These are phyloP conservation scores for Strigomonas galati DNA, from an alignment of 208 protist genomes.

Conservation along the genomic window DNA sequence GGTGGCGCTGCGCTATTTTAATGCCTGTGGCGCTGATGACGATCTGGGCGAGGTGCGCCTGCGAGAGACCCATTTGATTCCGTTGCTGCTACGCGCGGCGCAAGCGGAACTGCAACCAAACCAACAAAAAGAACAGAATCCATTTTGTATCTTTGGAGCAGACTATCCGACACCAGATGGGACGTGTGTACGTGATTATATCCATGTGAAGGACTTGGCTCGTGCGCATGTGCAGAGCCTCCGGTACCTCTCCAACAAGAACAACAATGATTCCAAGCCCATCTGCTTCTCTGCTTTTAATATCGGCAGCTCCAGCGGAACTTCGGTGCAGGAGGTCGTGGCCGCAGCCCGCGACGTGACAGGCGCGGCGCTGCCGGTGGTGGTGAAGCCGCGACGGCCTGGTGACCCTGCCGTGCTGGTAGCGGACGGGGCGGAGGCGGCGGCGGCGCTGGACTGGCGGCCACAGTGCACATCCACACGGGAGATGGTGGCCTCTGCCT, in stretches of 20 bases:
- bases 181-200: constrained; percentile 97
- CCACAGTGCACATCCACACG: constrained; percentile 74
- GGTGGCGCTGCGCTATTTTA: constrained; percentile 98
- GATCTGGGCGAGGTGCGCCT: constrained; percentile 95
- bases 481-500: constrained; percentile 72
- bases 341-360: constrained; percentile 86
- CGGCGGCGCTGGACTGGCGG: constrained; percentile 59
- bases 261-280: not conserved
- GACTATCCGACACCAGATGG: constrained; percentile 95
- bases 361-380: constrained; percentile 85
- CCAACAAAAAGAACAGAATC: constrained; percentile 29
- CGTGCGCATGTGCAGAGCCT: constrained; percentile 93
- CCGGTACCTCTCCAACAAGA: constrained; percentile 54
- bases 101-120: constrained; percentile 67
- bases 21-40: constrained; percentile 95
- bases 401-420: constrained; percentile 77
- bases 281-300: constrained; percentile 89
- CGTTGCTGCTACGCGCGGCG: constrained; percentile 93
- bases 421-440: constrained; percentile 54
- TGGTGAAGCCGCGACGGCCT: constrained; percentile 54
- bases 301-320: constrained; percentile 93
- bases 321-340: constrained; percentile 95
- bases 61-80: constrained; percentile 97
- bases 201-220: constrained; percentile 98
- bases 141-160: constrained; percentile 87